A percentile compares a stretch with the other conserved stretches of the same genome.
Evolutionary conservation across 345 rosid genomes (phyloP).

Genomic region (Acer campestre): DNA sequence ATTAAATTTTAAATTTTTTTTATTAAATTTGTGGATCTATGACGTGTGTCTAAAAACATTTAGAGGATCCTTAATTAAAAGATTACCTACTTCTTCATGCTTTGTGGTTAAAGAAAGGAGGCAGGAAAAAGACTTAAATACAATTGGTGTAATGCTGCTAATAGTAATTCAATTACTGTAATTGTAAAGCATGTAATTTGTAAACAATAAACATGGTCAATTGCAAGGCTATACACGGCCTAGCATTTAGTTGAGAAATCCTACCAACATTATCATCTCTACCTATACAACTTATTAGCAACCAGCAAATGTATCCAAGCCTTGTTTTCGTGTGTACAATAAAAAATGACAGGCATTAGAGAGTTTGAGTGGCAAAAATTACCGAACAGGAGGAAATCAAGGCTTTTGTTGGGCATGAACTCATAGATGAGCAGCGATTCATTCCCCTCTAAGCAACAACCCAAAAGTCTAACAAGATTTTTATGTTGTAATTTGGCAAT

Average conservation of each 20-base stretch:
- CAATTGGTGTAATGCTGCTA: not conserved
- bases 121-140: not conserved
- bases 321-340: not conserved
- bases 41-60: too few relatives aligned
- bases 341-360: not conserved
- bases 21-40: too few relatives aligned
- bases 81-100: too few relatives aligned
- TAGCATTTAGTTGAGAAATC: not conserved
- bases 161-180: too few relatives aligned
- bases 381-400: too few relatives aligned
- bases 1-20: not conserved
- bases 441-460: too few relatives aligned
- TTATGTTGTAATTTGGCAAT: too few relatives aligned
- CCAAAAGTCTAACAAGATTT: too few relatives aligned
- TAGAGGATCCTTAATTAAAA: too few relatives aligned
- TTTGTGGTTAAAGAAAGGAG: not conserved
- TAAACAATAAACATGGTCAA: too few relatives aligned
- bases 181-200: not conserved
- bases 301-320: not conserved
- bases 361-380: not conserved
- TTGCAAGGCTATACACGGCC: not conserved
- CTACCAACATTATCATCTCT: not conserved
- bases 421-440: too few relatives aligned
- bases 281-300: not conserved
- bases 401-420: too few relatives aligned